Conservation (phyloP, 441 rosid genomes). For the Gossypium lobatum region DNA sequence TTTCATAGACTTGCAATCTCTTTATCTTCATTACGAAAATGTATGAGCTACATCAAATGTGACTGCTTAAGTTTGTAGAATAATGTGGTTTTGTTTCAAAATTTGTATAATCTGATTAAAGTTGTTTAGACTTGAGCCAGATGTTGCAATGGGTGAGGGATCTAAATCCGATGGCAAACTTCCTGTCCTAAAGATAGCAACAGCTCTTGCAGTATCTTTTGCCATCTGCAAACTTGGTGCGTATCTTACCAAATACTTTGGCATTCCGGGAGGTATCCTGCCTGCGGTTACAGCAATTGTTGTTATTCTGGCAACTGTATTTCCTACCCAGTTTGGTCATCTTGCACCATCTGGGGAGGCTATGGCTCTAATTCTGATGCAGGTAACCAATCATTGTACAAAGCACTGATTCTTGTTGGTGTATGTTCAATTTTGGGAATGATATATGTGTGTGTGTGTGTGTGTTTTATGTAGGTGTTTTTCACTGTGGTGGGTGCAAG, state of each 20-base stretch:
- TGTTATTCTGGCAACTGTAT: constrained; percentile 53
- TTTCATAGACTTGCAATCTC: constrained; percentile 3
- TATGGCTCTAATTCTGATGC: constrained; percentile 85
- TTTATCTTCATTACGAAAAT: not conserved
- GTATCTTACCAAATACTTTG: constrained; percentile 39
- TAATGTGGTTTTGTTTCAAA: not conserved
- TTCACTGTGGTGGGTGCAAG: constrained; percentile 81
- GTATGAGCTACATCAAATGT: not conserved
- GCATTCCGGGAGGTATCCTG: constrained; percentile 66
- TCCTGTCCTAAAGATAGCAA: constrained; percentile 54
- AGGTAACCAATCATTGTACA: constrained; percentile 35
- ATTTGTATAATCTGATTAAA: constrained; percentile 1
- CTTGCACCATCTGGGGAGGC: constrained; percentile 90
- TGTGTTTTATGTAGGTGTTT: constrained; percentile 43
- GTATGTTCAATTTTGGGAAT: not conserved
- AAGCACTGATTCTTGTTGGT: not conserved
- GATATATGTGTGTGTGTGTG: not conserved
- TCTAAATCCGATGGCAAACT: constrained; percentile 37
- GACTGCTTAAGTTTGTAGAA: not conserved
- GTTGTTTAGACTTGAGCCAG: constrained; percentile 28
- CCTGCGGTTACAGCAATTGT: constrained; percentile 75
- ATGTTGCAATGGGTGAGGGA: constrained; percentile 29
- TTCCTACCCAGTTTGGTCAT: constrained; percentile 56
- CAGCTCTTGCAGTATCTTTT: constrained; percentile 72
- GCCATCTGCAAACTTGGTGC: constrained; percentile 77